Evolutionary conservation across 1,284 basidiomycete genomes (phyloP).

Genomic region (Moesziomyces aphidis): DNA sequence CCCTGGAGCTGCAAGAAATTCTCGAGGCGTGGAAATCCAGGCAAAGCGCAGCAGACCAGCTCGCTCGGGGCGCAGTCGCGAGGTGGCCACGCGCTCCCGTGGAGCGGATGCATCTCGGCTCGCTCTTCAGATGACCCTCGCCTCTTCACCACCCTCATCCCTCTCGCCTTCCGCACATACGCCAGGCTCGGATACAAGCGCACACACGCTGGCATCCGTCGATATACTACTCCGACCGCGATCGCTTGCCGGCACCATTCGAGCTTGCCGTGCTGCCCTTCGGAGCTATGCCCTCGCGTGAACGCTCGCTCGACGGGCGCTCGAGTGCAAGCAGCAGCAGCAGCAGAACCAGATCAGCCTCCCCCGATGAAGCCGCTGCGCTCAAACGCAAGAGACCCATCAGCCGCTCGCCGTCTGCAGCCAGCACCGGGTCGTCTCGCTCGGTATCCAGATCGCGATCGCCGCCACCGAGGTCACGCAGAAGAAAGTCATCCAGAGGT

Average conservation of each 20-base stretch:
- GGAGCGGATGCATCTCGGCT: background rate
- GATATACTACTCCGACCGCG: too few relatives aligned
- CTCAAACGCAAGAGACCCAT: slow-evolving; percentile 33
- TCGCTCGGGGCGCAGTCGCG: background rate
- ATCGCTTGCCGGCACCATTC: background rate
- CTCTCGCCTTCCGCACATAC: background rate
- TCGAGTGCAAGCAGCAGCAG: background rate
- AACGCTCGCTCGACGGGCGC: slow-evolving; percentile 10
- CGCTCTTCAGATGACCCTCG: background rate
- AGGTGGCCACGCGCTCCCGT: background rate
- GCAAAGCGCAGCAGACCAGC: background rate
- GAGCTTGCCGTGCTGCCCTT: background rate
- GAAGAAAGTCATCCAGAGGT: slow-evolving; percentile 17
- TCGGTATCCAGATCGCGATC: slow-evolving; percentile 30
- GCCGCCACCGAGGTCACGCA: slow-evolving; percentile 27
- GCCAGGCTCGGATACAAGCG: too few relatives aligned
- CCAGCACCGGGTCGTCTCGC: slow-evolving; percentile 22
- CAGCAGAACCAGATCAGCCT: slow-evolving; percentile 12
- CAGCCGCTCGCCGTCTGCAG: slow-evolving; percentile 21
- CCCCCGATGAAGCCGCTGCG: slow-evolving; percentile 16
- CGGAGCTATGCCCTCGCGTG: slow-evolving; percentile 21
- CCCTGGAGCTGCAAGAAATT: background rate
- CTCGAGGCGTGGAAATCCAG: background rate
- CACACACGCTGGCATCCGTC: too few relatives aligned
- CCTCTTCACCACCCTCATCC: background rate